phyloP scores from a whole-genome alignment of 352 stramenopile genomes.

The Sclerospora graminicola region DNA sequence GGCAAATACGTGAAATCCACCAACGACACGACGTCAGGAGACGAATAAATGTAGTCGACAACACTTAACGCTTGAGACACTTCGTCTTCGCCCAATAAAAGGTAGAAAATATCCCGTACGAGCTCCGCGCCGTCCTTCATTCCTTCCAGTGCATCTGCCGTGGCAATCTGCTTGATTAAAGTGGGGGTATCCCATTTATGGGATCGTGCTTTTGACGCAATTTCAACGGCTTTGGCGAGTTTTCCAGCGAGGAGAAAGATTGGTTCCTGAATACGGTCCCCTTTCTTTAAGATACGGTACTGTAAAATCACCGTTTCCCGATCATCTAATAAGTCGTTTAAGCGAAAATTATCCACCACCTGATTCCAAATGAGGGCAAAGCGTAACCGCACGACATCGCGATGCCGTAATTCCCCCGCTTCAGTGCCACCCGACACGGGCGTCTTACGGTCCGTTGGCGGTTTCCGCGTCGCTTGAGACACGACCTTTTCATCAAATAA shows the following conservation, averaged over 20 bases:
- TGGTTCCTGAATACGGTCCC: conserved; percentile 57
- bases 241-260: conserved; percentile 78
- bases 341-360: conserved; percentile 73
- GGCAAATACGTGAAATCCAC: conserved; percentile 53
- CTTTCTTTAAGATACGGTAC: conserved; percentile 68
- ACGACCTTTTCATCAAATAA: conserved; percentile 67
- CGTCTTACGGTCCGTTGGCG: conserved; percentile 6
- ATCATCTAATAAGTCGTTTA: conserved; percentile 79
- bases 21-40: conserved; percentile 40
- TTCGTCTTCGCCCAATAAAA: conserved; percentile 53
- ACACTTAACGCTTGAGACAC: conserved; percentile 37
- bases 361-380: conserved; percentile 86
- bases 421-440: conserved; percentile 7
- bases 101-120: conserved; percentile 52
- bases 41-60: conserved; percentile 53
- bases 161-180: conserved; percentile 51
- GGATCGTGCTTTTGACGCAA: conserved; percentile 37
- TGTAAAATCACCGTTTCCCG: conserved; percentile 79
- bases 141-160: conserved; percentile 46
- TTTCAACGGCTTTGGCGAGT: conserved; percentile 46
- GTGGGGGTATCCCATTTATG: conserved; percentile 39
- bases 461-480: conserved; percentile 31
- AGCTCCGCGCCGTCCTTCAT: conserved; percentile 49
- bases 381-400: conserved; percentile 52
- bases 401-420: conserved; percentile 16